Base-by-base conservation (phyloP, 176 grass and related monocot species). In the Alloteropsis semialata region DNA sequence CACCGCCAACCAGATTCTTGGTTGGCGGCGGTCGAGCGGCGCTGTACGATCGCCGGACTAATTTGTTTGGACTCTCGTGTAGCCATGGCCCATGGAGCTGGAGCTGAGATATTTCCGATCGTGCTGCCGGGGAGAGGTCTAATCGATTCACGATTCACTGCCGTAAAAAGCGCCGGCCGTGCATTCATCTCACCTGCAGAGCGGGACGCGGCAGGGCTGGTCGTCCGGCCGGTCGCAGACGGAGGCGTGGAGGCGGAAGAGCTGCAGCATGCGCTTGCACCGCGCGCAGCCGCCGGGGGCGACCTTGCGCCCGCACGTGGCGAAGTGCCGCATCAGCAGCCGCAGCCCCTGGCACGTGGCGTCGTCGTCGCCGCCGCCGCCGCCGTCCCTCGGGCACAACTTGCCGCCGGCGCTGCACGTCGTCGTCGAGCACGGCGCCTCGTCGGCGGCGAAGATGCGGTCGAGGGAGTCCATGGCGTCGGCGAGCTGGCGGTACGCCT, bases 181-280 rank as follows among this genome's bases (percentile, higher is more conserved):
- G 8, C 38, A 22, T 58, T 12, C 36, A 6, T 53, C 88, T 85
- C 85, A 97, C 95, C 81, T 92, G 92, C 96, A 95, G 2, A 96
- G 68, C 3, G 91, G 96, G 45, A 95, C 85, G 28, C 76, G 85
- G 87, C 96, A 93, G 0, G 93, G 46, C 8, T 86, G n/a, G 13
- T 69, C 81, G 0, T 90, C 60, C 4, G 78, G 8, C 29, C 74
- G 69, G 69, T 96, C 68, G 51, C 96, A 98, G 55, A 92, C 53
- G 50, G 89, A 93, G 65, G 89, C 85, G 70, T 98, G 91, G 25
- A 98, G 86, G 32, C 84, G 88, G 80, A 98, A 78, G 5, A 98
- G 91, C 87, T 98, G 91, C 79, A 63, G 63, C 93, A 93, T 77
- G 69, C 89, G 88, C 87, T 83, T 95, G 84, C 96, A 98, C 7